These are phyloP conservation scores for Tetrapisispora phaffii DNA, from an alignment of 805 yeast genomes.

Conservation along the genomic window DNA sequence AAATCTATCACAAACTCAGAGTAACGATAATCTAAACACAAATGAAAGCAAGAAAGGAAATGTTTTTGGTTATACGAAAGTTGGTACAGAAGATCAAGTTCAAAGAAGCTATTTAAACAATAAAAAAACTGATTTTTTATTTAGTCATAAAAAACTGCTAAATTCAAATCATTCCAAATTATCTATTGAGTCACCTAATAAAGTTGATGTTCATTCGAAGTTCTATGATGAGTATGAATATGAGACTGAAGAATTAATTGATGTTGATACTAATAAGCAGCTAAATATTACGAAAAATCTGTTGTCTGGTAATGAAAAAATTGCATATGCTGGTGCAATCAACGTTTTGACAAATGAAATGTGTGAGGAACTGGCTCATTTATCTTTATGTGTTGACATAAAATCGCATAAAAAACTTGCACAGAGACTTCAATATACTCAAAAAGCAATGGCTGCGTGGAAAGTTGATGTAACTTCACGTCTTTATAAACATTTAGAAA, in stretches of 20 bases:
- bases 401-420: constrained; percentile 40
- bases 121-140: constrained; percentile 46
- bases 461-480: constrained; percentile 59
- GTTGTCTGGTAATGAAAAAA: constrained; percentile 73
- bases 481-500: constrained; percentile 71
- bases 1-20: constrained; percentile 1
- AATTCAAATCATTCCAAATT: constrained; percentile 12
- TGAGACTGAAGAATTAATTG: constrained; percentile 27
- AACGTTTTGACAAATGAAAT: constrained; percentile 67
- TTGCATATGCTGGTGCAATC: constrained; percentile 83
- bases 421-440: constrained; percentile 52
- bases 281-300: constrained; percentile 70
- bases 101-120: constrained; percentile 51
- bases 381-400: constrained; percentile 42
- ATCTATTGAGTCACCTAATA: constrained; percentile 7
- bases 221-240: constrained; percentile 33
- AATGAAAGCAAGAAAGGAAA: constrained; percentile 4
- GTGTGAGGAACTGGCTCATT: constrained; percentile 66
- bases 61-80: constrained; percentile 67
- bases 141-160: constrained; percentile 31
- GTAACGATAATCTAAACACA: not conserved
- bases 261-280: constrained; percentile 37
- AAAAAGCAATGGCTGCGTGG: constrained; percentile 79
- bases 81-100: constrained; percentile 79
- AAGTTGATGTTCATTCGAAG: constrained; percentile 28